phyloP scores from a whole-genome alignment of 192 early-diverging fungal species.

The Kickxella alabastrina region DNA sequence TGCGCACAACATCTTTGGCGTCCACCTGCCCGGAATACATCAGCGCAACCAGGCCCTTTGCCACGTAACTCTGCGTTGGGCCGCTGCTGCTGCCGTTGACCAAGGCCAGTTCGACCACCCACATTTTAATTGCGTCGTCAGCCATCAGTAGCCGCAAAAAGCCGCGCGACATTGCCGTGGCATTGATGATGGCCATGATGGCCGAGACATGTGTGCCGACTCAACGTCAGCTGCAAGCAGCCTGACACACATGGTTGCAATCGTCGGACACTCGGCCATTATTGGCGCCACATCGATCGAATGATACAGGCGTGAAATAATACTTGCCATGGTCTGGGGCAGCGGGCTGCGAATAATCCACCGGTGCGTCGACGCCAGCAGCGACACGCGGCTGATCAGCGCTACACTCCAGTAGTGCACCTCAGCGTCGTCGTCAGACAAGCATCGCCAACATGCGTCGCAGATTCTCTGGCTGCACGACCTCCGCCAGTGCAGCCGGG shows the following conservation, averaged over 20 bases:
- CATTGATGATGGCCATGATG: conserved; percentile 29
- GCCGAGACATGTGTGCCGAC: conserved; percentile 16
- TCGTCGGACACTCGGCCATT: conserved; percentile 10
- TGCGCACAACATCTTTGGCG: background rate
- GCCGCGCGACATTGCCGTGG: conserved; percentile 28
- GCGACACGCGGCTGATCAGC: conserved; percentile 23
- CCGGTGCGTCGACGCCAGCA: conserved; percentile 23
- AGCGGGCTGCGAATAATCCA: conserved; percentile 43
- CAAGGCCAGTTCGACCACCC: too few relatives aligned
- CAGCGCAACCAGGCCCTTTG: background rate
- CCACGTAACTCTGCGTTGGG: background rate
- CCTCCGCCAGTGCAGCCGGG: conserved; percentile 14
- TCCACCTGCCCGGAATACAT: background rate
- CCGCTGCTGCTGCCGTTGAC: background rate
- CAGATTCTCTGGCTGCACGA: conserved; percentile 28
- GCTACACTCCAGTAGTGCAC: conserved; percentile 35
- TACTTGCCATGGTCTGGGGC: conserved; percentile 10
- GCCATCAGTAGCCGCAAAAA: conserved; percentile 18
- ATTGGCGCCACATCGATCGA: conserved; percentile 18
- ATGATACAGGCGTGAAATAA: conserved; percentile 35
- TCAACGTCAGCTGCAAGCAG: conserved; percentile 18
- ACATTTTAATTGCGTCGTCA: too few relatives aligned
- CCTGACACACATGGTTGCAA: conserved; percentile 14
- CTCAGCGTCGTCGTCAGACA: conserved; percentile 27
- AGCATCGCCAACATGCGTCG: conserved; percentile 37